phyloP scores from a whole-genome alignment of 192 early-diverging fungal genomes.

The Rhizophagus clarus region DNA sequence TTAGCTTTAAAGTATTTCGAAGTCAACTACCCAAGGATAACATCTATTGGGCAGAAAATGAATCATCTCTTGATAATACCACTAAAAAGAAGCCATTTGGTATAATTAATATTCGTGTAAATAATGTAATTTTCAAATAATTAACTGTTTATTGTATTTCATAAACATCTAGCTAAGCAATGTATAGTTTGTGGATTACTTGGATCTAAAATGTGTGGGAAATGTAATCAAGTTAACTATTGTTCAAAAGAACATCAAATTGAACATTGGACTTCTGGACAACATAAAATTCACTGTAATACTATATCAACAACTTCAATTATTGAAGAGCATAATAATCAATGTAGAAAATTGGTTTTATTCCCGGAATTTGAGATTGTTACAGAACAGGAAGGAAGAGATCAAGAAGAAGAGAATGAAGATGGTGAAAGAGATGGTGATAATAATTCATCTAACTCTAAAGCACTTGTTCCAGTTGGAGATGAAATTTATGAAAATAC shows the following conservation, averaged over 20 bases:
- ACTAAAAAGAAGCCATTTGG: conserved; percentile 30
- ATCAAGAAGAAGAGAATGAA: conserved; percentile 44
- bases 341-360: conserved; percentile 29
- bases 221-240: conserved; percentile 74
- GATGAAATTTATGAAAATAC: conserved; percentile 74
- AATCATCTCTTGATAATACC: not conserved
- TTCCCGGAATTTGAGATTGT: conserved; percentile 71
- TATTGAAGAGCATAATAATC: conserved; percentile 34
- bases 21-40: conserved; percentile 78
- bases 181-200: conserved; percentile 75
- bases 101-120: conserved; percentile 29
- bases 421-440: conserved; percentile 41
- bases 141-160: conserved; percentile 6
- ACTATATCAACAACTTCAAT: conserved; percentile 31
- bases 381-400: conserved; percentile 60
- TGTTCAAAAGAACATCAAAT: conserved; percentile 87
- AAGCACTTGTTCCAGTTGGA: conserved; percentile 53
- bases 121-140: conserved; percentile 4
- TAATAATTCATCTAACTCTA: conserved; percentile 8
- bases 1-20: conserved; percentile 80
- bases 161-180: conserved; percentile 37
- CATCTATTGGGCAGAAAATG: conserved; percentile 57
- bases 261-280: conserved; percentile 77
- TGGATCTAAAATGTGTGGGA: conserved; percentile 77
- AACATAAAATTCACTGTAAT: conserved; percentile 66